Percentiles rank a stretch among this genome's conserved stretches.
Conservation (phyloP, 2,329 filamentous ascomycete species). For the Trichothecium roseum region DNA sequence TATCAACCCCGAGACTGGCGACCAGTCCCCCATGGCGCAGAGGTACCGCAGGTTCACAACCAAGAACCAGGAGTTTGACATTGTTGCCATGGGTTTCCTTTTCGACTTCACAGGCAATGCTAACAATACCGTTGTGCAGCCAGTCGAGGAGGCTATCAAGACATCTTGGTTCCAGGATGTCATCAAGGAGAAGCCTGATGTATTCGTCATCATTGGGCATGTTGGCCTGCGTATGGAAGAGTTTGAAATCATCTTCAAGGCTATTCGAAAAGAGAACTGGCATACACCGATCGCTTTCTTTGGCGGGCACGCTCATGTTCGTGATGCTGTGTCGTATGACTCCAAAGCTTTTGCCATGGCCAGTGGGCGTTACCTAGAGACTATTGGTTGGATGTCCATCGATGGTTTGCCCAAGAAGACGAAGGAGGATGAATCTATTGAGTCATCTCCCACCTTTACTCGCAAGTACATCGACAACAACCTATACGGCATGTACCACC, state of each 20-base stretch:
- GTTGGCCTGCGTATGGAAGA: conserved; percentile 74
- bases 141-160: conserved; percentile 69
- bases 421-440: conserved; percentile 15
- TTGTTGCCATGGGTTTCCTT: conserved; percentile 86
- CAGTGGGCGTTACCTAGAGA: conserved; percentile 89
- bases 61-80: conserved; percentile 72
- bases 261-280: conserved; percentile 67
- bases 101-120: conserved; percentile 89
- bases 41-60: conserved; percentile 86
- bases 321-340: conserved; percentile 75
- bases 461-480: conserved; percentile 93
- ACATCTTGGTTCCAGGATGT: conserved; percentile 84
- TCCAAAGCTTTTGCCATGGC: conserved; percentile 68
- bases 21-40: conserved; percentile 65
- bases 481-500: conserved; percentile 70
- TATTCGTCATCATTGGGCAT: conserved; percentile 82
- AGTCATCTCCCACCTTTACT: conserved; percentile 46
- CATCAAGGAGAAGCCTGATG: conserved; percentile 72
- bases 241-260: conserved; percentile 65
- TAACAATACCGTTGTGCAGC: conserved; percentile 80
- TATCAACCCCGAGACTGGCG: conserved; percentile 58
- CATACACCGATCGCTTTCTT: conserved; percentile 85
- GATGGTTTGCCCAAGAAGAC: conserved; percentile 41
- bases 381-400: conserved; percentile 86
- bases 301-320: conserved; percentile 81